These are phyloP conservation scores for Colletotrichum australisinense DNA, from an alignment of 2,329 filamentous ascomycete genomes.

Conservation along the genomic window DNA sequence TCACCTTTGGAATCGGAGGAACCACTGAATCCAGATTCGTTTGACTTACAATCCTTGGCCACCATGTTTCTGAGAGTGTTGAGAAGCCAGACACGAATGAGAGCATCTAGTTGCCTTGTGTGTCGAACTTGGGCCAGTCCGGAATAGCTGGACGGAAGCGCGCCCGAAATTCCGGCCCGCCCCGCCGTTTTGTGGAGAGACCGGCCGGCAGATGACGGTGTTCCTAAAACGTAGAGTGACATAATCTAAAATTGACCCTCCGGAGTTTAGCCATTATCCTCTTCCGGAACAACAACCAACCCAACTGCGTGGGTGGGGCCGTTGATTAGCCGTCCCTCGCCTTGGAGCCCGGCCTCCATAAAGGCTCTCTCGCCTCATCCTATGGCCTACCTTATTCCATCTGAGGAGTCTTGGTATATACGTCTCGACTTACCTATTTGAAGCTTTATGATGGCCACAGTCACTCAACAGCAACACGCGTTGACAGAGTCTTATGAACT, in stretches of 20 bases:
- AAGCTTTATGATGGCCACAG: constrained; percentile 1
- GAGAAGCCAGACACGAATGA: neutral
- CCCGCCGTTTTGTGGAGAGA: neutral
- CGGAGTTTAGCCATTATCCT: neutral
- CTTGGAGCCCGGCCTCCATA: neutral
- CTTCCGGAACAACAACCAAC: neutral
- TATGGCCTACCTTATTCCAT: neutral
- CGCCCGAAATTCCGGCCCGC: constrained; percentile 6
- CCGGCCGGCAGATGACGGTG: too few species aligned
- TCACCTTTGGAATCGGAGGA: too few species aligned
- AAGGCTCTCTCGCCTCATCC: neutral
- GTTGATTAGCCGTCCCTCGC: neutral
- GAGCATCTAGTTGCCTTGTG: neutral
- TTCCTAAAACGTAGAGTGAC: too few species aligned
- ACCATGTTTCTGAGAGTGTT: too few species aligned
- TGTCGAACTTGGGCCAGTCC: neutral
- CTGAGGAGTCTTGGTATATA: neutral
- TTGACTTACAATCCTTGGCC: too few species aligned
- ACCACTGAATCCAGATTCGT: too few species aligned
- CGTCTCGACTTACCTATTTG: neutral
- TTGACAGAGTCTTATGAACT: constrained; percentile 9
- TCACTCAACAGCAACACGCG: constrained; percentile 6
- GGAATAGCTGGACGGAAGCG: neutral
- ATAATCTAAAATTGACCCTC: neutral
- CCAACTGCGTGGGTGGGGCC: too few species aligned